Evolutionary conservation across 306 rosid species (phyloP).

Genomic region (Quercus variabilis): DNA sequence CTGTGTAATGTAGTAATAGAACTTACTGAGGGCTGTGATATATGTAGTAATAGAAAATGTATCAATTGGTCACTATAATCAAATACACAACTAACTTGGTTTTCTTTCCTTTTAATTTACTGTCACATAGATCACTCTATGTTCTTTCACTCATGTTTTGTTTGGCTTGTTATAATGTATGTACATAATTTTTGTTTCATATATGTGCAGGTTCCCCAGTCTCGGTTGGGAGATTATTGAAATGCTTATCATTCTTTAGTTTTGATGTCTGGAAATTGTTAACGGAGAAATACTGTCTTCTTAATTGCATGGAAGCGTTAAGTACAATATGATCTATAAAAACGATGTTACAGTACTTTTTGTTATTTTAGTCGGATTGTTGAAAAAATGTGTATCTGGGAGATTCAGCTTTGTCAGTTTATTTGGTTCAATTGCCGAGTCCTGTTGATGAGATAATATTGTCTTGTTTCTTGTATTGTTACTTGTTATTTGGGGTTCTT

Average conservation of each 20-base stretch:
- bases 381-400: conserved; percentile 14
- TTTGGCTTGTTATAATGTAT: conserved; percentile 2
- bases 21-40: not conserved
- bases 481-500: too few species aligned
- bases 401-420: not conserved
- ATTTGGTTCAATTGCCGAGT: not conserved
- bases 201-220: conserved; percentile 23
- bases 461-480: not conserved
- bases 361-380: conserved; percentile 20
- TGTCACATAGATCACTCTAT: not conserved
- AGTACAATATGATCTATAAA: conserved; percentile 37
- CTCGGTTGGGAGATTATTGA: conserved; percentile 22
- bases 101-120: not conserved
- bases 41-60: not conserved
- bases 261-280: conserved; percentile 22
- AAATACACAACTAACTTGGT: not conserved
- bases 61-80: not conserved
- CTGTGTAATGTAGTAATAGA: not conserved
- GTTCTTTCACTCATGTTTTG: not conserved
- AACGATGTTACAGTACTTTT: not conserved
- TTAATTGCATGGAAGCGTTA: conserved; percentile 28
- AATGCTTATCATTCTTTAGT: conserved; percentile 22
- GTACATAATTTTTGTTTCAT: conserved; percentile 7
- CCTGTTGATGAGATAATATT: not conserved
- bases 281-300: conserved; percentile 31